Evolutionary conservation across 2,329 filamentous ascomycete genomes (phyloP), one percentile per base, ranked within the genome.

Genomic region (Beauveria australis): DNA sequence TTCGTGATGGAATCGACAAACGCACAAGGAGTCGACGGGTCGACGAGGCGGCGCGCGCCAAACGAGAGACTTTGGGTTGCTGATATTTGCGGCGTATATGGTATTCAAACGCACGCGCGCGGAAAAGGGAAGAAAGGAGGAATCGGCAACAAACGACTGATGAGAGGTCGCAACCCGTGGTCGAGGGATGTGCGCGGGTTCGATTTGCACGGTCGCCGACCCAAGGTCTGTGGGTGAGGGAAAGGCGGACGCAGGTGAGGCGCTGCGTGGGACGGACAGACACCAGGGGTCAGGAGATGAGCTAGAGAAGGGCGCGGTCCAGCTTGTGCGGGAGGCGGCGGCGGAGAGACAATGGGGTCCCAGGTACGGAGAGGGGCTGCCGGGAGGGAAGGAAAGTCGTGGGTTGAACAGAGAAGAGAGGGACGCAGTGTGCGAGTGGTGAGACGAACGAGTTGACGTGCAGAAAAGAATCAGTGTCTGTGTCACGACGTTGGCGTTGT

Each of bases 241-340:
- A 49, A 43, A 43, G 55, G 46, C 53, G 53, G 26, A 19, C 24
- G 53, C 22, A 30, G 28, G 30, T 9, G 44, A 57, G 54, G 54
- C 44, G 30, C 33, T 48, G 54, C 26, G 54, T 57, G 54, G 54
- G 54, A 57, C 43, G 22, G 9, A 41, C 24, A 33, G 51, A 18
- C 7, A 24, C 55, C 55, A 58, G 55, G 55, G 55, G 55, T 51
- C 18, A 51, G 55, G 55, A 51, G 33, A 43, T n/a, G 47, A 58
- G 33, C 40, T 19, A 43, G 47, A 44, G 26, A 46, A 51, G 55
- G 55, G 47, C 44, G 54, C 12, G 28, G 43, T n/a, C 28, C 19
- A 56, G 41, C 18, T 41, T 53, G 52, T n/a, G 41, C 24, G 53
- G 41, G 26, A 56, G 33, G 41, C 26, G 52, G 51, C 19, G 14